phyloP scores from a whole-genome alignment of 768 basidiomycete species.

The Clitopilus hobsonii region DNA sequence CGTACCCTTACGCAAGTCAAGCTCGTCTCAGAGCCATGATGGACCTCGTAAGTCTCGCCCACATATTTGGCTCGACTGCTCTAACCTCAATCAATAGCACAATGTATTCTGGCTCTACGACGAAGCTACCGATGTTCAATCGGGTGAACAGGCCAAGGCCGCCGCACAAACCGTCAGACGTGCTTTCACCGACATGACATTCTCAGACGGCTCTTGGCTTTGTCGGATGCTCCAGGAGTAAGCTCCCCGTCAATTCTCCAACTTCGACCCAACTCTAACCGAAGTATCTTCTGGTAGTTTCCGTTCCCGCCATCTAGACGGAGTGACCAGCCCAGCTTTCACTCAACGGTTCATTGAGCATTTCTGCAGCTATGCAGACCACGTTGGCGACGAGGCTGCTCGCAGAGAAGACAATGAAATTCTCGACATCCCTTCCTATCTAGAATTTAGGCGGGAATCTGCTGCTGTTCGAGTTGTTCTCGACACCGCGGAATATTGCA shows the following conservation, averaged over 20 bases:
- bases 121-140: constrained; percentile 65
- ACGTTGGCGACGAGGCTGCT: constrained; percentile 56
- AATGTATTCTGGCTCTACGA: constrained; percentile 65
- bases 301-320: background rate
- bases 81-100: constrained; percentile 24
- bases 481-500: constrained; percentile 54
- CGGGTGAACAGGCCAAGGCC: constrained; percentile 44
- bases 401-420: constrained; percentile 53
- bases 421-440: constrained; percentile 49
- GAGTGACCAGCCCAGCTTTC: background rate
- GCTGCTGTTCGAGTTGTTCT: constrained; percentile 64
- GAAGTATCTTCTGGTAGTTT: background rate
- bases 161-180: constrained; percentile 50
- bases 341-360: background rate
- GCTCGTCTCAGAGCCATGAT: constrained; percentile 56
- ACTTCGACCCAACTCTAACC: background rate
- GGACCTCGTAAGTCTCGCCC: constrained; percentile 41
- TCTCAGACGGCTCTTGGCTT: constrained; percentile 53
- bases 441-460: constrained; percentile 59
- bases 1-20: constrained; percentile 53
- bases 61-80: background rate
- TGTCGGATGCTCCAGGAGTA: constrained; percentile 60
- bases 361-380: constrained; percentile 9
- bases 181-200: constrained; percentile 45
- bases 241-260: constrained; percentile 10